These are phyloP conservation scores for Citrus inodora DNA, from an alignment of 345 rosid species.

Conservation along the genomic window DNA sequence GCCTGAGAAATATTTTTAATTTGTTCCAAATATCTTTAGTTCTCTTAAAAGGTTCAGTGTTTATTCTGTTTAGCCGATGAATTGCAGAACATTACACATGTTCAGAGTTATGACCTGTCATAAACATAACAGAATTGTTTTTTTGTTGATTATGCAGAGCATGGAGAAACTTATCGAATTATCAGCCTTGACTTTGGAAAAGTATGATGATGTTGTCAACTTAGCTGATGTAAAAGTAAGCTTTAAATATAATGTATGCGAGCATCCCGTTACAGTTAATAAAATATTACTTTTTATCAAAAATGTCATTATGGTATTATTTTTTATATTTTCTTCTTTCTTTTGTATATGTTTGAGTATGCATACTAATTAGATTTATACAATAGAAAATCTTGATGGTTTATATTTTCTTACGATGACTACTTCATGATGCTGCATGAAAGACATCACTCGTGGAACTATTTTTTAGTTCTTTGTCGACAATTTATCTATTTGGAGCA, in stretches of 20 bases:
- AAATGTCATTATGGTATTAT: background rate
- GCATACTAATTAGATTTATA: background rate
- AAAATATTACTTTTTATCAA: background rate
- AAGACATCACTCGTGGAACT: background rate
- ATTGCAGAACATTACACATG: background rate
- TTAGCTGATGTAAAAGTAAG: slow-evolving; percentile 30
- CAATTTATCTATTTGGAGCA: background rate
- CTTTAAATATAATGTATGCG: background rate
- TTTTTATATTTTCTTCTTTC: background rate
- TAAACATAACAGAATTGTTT: background rate
- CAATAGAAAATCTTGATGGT: background rate
- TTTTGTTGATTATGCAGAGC: slow-evolving; percentile 32
- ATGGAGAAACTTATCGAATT: slow-evolving; percentile 45
- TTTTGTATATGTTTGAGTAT: background rate
- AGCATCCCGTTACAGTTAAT: background rate
- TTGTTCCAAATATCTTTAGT: background rate
- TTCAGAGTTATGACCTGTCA: background rate
- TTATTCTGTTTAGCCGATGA: background rate
- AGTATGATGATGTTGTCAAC: slow-evolving; percentile 34
- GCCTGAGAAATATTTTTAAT: background rate
- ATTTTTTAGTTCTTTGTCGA: background rate
- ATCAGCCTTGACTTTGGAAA: slow-evolving; percentile 33
- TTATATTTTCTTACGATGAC: background rate
- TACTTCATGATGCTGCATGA: background rate
- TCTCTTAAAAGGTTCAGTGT: background rate